Conservation (phyloP, 1,139 yeast species). For the Kodamaea sp. region DNA sequence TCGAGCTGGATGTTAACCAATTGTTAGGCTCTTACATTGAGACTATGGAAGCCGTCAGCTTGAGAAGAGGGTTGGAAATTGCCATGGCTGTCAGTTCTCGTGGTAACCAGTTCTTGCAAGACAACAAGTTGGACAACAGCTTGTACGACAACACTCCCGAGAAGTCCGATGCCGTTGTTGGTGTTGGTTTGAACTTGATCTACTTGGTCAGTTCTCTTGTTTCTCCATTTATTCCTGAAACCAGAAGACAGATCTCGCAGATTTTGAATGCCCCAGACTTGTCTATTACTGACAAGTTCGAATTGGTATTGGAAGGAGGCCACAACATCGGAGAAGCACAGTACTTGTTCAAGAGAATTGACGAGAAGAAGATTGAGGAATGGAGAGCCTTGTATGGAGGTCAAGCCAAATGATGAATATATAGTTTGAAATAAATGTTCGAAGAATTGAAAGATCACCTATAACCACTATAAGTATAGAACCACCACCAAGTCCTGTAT, state of each 20-base stretch:
- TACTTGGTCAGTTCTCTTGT: conserved; percentile 80
- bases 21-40: conserved; percentile 62
- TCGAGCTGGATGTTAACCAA: conserved; percentile 60
- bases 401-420: conserved; percentile 35
- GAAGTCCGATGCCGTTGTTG: conserved; percentile 89
- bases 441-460: no score
- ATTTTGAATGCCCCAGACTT: conserved; percentile 84
- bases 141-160: conserved; percentile 75
- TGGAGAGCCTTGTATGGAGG: conserved; percentile 92
- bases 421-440: no score
- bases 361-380: conserved; percentile 80
- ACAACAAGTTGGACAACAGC: conserved; percentile 88
- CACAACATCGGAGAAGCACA: conserved; percentile 91
- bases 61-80: conserved; percentile 85
- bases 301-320: conserved; percentile 67
- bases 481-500: no score
- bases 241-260: conserved; percentile 65
- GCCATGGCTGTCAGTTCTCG: conserved; percentile 92
- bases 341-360: conserved; percentile 89
- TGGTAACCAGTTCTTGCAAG: conserved; percentile 94
- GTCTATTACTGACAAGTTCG: conserved; percentile 74
- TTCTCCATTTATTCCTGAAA: conserved; percentile 89
- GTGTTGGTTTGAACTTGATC: conserved; percentile 84
- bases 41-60: conserved; percentile 76
- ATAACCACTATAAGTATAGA: no score